Evolutionary conservation across 306 rosid genomes (phyloP), one percentile per base, ranked within the genome.

Genomic region (Acacia crassicarpa): DNA sequence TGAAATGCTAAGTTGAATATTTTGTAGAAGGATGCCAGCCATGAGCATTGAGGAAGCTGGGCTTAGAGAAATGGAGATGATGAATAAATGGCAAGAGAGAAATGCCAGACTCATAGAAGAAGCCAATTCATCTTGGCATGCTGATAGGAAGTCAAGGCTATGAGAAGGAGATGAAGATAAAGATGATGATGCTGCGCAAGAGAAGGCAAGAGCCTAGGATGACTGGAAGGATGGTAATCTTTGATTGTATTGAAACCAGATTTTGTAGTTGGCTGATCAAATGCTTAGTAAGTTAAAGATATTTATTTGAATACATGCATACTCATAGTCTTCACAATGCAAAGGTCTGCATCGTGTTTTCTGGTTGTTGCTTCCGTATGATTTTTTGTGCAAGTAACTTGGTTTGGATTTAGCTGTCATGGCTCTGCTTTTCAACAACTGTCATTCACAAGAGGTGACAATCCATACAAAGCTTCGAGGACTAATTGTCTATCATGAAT

Each of bases 21-120:
- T 84, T 74, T 78, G 46, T 87, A 81, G 20, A 68, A 93, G 99
- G 94, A 12, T 96, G 87, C 99, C 98, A 65, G 92, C 99, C 84
- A 96, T 92, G 99, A 96, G 99, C 89, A 96, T 96, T 49, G 99
- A 96, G 89, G 98, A 96, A 85, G 99, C 99, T 25, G 98, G 99
- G 80, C 79, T 96, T 83, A 92, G 25, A 73, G 99, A 96, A 89
- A 96, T 96, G 99, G 94, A 92, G 76, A 92, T 96, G 23, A 96
- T 92, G 99, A 96, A 93, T 68, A 86, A 89, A 58, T 96, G 98
- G 98, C 99, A 96, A 89, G 98, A 96, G 92, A 86, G 74, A 85
- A 91, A 87, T 83, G 89, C 70, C 43, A 92, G 79, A 77, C 83
- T 92, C 76, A 93, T 96, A 86, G 97, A 92, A 80, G 98, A 96